phyloP scores from a whole-genome alignment of 257 asterid species.

The Solanum corneliomulleri region DNA sequence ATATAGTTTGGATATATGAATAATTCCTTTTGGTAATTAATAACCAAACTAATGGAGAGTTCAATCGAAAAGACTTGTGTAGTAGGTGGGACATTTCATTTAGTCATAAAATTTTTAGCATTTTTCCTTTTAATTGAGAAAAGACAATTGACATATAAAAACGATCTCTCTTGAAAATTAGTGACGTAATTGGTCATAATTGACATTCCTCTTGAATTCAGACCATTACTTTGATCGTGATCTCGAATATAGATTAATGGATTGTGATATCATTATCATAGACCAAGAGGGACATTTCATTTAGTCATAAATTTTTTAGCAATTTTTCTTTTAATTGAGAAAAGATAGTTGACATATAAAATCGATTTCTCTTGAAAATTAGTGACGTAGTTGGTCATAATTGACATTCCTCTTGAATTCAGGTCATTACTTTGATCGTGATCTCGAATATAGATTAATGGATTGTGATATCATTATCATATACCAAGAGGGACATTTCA shows the following conservation, averaged over 20 bases:
- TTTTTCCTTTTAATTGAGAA: neutral
- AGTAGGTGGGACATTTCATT: neutral
- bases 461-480: neutral
- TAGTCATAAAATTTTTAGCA: neutral
- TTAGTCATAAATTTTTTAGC: too few species aligned
- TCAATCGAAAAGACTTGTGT: neutral
- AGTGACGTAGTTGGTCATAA: too few species aligned
- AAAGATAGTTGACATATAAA: too few species aligned
- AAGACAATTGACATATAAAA: neutral
- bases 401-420: too few species aligned
- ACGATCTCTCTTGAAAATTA: rapidly evolving
- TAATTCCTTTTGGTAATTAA: neutral
- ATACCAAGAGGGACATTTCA: neutral
- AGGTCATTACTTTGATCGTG: too few species aligned
- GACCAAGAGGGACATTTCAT: too few species aligned
- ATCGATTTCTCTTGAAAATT: too few species aligned
- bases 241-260: too few species aligned
- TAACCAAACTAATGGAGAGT: neutral
- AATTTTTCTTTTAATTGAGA: too few species aligned
- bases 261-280: neutral
- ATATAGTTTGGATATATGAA: neutral
- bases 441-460: too few species aligned
- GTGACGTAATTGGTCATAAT: neutral
- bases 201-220: too few species aligned
- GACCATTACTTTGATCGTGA: too few species aligned